Base-by-base conservation (phyloP, 768 basidiomycete species). In the Pholiota molesta region DNA sequence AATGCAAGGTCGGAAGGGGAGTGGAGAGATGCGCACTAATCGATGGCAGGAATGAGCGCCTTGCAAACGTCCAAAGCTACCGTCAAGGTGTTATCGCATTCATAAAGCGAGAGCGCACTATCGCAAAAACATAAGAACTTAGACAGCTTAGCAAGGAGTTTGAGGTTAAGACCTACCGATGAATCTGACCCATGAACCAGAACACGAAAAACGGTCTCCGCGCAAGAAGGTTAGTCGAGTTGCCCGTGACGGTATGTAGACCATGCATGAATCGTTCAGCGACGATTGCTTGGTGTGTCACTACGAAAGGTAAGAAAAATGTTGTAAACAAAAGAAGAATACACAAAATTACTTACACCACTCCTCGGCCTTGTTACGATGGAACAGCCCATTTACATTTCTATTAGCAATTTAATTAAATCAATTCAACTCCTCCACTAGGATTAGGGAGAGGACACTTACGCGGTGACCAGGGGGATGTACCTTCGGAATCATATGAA, bases 121-220 rank as follows among this genome's bases (percentile, higher is more conserved):
- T 33, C 65, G 14, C 55, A 37, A 37, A 26, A 61, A 35, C 26
- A 14, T 61, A 52, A 47, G 55, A 47, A 56, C 47, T 65, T 56
- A 42, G 17, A 21, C 9, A 39, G 55, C 16, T n/a, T 17, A 23
- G 19, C 14, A 56, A 28, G 45, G 45, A 52, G 23, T 33, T 14
- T 16, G 35, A 57, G 28, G 17, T 49, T 21, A 53, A 49, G 57
- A 71, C 72, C 56, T 60, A 84, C 86, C 85, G 81, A 69, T 77
- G 79, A 57, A 91, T 82, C 72, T 90, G 88, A 21, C 81, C 81
- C 87, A 89, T 88, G 69, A 91, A 90, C 89, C 88, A 91, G 71
- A 89, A 89, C 23, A 85, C 78, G 69, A 85, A 88, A 69, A 88
- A 88, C 10, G 90, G 90, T 59, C 89, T 76, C 16, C 82, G 77